phyloP scores from a whole-genome alignment of 1,139 yeast species.

The Zygoascus sp. region DNA sequence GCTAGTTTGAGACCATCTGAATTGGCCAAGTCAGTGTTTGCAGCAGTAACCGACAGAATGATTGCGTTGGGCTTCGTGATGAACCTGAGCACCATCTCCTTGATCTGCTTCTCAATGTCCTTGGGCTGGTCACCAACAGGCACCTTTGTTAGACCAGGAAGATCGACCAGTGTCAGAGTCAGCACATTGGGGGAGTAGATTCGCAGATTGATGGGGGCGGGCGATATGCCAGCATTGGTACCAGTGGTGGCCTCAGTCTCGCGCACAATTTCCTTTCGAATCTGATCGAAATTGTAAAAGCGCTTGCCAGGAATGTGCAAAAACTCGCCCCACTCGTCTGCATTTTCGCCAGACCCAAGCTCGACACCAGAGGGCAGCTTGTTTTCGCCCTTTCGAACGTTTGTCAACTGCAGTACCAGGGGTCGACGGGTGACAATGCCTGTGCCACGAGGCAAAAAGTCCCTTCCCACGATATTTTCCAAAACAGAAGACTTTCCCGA shows the following conservation, averaged over 20 bases:
- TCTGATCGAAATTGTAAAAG: slow-evolving; percentile 83
- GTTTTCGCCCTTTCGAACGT: slow-evolving; percentile 59
- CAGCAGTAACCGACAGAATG: slow-evolving; percentile 91
- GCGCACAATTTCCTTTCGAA: slow-evolving; percentile 81
- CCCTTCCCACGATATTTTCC: slow-evolving; percentile 95
- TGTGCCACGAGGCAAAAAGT: slow-evolving; percentile 91
- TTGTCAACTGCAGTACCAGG: slow-evolving; percentile 73
- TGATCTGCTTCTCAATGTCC: slow-evolving; percentile 90
- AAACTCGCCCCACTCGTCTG: slow-evolving; percentile 98
- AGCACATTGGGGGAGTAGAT: slow-evolving; percentile 94
- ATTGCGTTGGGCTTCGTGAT: slow-evolving; percentile 96
- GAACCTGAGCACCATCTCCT: slow-evolving; percentile 90
- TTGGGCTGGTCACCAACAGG: slow-evolving; percentile 99
- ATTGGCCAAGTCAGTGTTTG: slow-evolving; percentile 95
- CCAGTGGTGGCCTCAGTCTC: slow-evolving; percentile 97
- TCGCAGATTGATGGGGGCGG: slow-evolving; percentile 88
- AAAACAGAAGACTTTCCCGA: slow-evolving; percentile 91
- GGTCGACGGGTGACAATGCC: slow-evolving; percentile 97
- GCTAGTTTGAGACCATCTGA: slow-evolving; percentile 96
- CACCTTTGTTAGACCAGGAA: slow-evolving; percentile 98
- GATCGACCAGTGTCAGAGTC: slow-evolving; percentile 93
- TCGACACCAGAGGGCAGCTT: slow-evolving; percentile 84
- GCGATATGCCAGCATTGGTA: slow-evolving; percentile 83
- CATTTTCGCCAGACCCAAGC: slow-evolving; percentile 63
- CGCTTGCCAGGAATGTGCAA: slow-evolving; percentile 86